These are phyloP conservation scores for Meyerozyma guilliermondii DNA, from an alignment of 1,139 yeast genomes.

Conservation along the genomic window DNA sequence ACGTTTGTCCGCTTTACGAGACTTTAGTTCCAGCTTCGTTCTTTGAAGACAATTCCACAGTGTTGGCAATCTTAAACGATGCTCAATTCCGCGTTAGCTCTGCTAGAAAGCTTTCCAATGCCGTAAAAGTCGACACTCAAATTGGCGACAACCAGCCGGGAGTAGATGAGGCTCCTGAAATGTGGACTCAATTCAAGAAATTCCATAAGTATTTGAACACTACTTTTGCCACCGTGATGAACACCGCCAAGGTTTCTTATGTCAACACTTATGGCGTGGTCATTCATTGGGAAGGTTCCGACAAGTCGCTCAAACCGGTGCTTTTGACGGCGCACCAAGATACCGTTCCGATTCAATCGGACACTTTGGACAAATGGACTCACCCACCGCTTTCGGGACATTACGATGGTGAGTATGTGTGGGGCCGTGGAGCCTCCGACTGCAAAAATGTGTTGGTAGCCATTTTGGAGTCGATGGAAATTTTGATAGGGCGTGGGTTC, in stretches of 20 bases:
- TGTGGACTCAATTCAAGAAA: slow-evolving; percentile 40
- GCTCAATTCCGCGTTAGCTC: slow-evolving; percentile 4
- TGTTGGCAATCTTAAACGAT: slow-evolving; percentile 10
- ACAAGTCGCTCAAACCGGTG: slow-evolving; percentile 23
- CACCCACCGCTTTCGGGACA: slow-evolving; percentile 7
- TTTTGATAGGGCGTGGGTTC: slow-evolving; percentile 37
- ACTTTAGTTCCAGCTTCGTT: slow-evolving; percentile 27
- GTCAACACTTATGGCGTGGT: slow-evolving; percentile 67
- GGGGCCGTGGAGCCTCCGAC: slow-evolving; percentile 67
- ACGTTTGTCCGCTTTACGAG: slow-evolving; percentile 27
- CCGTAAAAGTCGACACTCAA: slow-evolving; percentile 10
- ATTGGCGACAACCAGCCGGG: neutral
- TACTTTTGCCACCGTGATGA: slow-evolving; percentile 57
- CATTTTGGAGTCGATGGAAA: slow-evolving; percentile 55
- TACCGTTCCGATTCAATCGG: slow-evolving; percentile 8
- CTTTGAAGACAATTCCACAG: slow-evolving; percentile 31
- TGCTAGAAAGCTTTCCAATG: slow-evolving; percentile 6
- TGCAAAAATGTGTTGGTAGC: slow-evolving; percentile 57
- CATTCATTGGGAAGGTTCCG: slow-evolving; percentile 60
- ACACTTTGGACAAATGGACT: slow-evolving; percentile 6
- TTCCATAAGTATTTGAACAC: slow-evolving; percentile 51
- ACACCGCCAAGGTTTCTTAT: slow-evolving; percentile 42
- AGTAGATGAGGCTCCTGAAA: slow-evolving; percentile 30
- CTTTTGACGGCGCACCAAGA: slow-evolving; percentile 10
- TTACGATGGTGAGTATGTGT: slow-evolving; percentile 25